Base-by-base conservation (phyloP, 1,139 yeast genomes). In the Candida labiduridarum region DNA sequence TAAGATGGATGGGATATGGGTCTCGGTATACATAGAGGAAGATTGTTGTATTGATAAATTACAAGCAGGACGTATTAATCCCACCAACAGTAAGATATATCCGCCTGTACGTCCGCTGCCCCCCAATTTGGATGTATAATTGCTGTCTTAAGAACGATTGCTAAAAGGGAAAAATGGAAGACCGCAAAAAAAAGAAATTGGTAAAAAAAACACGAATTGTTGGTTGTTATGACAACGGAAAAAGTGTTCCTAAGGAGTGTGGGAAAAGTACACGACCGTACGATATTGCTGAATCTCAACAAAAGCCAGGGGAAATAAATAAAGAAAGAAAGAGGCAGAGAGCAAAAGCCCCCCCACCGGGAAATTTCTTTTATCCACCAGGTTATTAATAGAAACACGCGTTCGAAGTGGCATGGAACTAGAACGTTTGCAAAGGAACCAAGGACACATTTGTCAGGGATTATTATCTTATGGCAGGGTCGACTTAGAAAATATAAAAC, bases 191-290 rank as follows among this genome's bases (percentile, higher is more conserved):
- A 29, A n/a, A 22, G 15, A 12, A 9, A 5, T 14, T 38, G 8
- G 29, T 7, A 25, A 25, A 4, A 4, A 25, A 25, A 25, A 25
- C 29, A 25, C 29, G 29, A 14, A 22, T 38, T 12, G n/a, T 38
- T 14, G 29, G 41, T 38, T 25, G 41, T 14, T 25, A 38, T 38
- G 41, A 38, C 41, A 38, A 38, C 41, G 25, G 25, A 14, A 18
- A 35, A 35, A 18, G 15, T 7, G 16, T 34, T 34, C 19, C 36
- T 14, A 34, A 14, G 36, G 36, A 16, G 36, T n/a, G 16, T 6
- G 14, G 14, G 22, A 30, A 30, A 30, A 11, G 39, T 35, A 18
- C 39, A 35, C 39, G 39, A 35, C 39, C 14, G 29, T 25, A 9
- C 8, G 22, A 5, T 4, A 35, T 35, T 19, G 39, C 22, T 35